phyloP scores from a whole-genome alignment of 768 basidiomycete genomes.

The Leccinum variicolor region DNA sequence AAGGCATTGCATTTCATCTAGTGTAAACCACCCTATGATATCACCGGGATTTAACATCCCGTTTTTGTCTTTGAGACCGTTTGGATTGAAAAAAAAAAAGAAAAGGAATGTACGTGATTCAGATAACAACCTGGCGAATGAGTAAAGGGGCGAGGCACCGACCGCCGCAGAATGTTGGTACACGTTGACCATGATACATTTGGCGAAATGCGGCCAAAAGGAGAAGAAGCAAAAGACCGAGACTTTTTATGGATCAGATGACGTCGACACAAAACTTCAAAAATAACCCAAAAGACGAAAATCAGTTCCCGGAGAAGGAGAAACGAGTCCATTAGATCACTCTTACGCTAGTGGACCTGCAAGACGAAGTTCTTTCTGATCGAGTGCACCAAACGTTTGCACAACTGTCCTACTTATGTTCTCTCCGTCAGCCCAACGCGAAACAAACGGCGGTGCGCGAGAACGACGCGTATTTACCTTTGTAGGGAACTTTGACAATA shows the following conservation, averaged over 20 bases:
- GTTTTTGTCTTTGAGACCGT: background rate
- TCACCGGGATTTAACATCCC: background rate
- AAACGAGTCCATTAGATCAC: background rate
- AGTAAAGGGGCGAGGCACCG: background rate
- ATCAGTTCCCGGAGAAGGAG: background rate
- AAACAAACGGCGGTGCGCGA: background rate
- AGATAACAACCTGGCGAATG: background rate
- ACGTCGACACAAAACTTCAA: background rate
- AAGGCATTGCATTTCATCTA: background rate
- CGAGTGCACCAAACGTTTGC: background rate
- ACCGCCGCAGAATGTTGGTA: conserved; percentile 17
- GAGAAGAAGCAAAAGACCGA: background rate
- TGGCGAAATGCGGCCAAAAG: conserved; percentile 1
- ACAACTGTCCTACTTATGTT: background rate
- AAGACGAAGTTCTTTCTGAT: background rate
- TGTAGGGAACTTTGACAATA: background rate
- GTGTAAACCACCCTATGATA: background rate
- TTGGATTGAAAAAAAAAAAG: background rate
- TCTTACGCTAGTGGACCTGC: background rate
- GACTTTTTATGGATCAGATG: background rate
- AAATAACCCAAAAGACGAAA: background rate
- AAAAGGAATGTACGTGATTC: background rate
- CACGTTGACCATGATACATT: conserved; percentile 24
- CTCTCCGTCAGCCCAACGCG: background rate
- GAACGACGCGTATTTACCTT: background rate